Base-by-base conservation (phyloP, 495 filamentous ascomycete species). In the Rhypophila decipiens region DNA sequence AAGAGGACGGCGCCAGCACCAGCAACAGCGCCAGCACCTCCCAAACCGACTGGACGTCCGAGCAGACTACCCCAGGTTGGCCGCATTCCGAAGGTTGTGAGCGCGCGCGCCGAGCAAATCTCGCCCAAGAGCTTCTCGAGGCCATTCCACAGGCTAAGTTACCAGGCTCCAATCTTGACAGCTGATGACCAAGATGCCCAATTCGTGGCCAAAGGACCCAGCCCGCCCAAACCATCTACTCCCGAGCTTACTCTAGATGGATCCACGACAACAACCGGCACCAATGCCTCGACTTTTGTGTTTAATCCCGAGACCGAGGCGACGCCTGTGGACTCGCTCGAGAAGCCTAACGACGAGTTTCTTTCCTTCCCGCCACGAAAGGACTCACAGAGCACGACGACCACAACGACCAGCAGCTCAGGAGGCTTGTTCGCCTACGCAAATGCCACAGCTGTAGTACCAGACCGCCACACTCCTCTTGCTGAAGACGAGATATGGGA, bases 401-500 rank as follows among this genome's bases (percentile, higher is more conserved):
- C 80, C 20, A 68, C 67, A 7, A 64, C 56, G 7, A 68, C 65
- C 5, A 84, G 77, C 58, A 85, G 83, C 54, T 88, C 84, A 15
- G 82, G 80, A 1, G 75, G 75, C n/a, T 47, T 68, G 7, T 49
- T 66, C 29, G 72, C 63, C 50, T 75, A 66, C 70, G 56, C 65
- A 15, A 73, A 73, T 5, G 75, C 79, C 5, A 85, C 77, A 10
- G 84, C 85, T 20, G 64, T 86, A 3, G 60, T 85, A 33, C 85
- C 85, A 4, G 60, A 66, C 13, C 69, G 77, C 10, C 72, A 66
- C 23, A 74, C 77, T 7, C 78, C 73, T 7, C 73, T 81, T 4
- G 81, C 71, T 13, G 85, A 90, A 53, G 93, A 97, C 56, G 93
- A 97, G 57, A 76, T 96, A 15, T 98, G 93, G 93, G 80, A 85